Percentiles rank a stretch among this genome's conserved stretches.
Conservation (phyloP, 1,284 basidiomycete genomes). For the Ceratorhiza oryzae-sativae region DNA sequence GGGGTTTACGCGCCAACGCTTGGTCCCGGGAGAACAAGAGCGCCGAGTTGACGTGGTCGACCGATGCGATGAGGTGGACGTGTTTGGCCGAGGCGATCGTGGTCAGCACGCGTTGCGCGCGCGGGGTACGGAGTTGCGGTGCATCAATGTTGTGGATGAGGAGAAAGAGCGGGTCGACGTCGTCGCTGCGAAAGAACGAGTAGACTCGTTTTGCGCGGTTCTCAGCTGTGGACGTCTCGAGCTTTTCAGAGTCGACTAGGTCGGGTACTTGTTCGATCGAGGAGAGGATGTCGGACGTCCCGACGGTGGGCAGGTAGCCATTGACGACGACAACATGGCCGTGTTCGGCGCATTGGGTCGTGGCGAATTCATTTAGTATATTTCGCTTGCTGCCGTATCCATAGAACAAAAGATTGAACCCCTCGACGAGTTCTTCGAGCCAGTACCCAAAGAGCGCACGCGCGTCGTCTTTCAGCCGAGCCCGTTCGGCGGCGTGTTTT, state of each 20-base stretch:
- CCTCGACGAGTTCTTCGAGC: constrained; percentile 73
- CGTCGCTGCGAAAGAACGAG: constrained; percentile 59
- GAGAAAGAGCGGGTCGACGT: constrained; percentile 63
- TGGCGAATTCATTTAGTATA: constrained; percentile 76
- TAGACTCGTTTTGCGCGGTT: constrained; percentile 69
- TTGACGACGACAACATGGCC: constrained; percentile 83
- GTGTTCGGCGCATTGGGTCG: constrained; percentile 57
- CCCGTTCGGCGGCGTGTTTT: constrained; percentile 48
- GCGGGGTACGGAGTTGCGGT: constrained; percentile 66
- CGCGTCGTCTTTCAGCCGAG: constrained; percentile 47
- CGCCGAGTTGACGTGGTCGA: constrained; percentile 84
- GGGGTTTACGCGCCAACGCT: constrained; percentile 60
- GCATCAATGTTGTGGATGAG: constrained; percentile 90
- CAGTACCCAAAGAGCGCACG: constrained; percentile 65
- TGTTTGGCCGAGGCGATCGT: constrained; percentile 72
- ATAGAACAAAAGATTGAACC: constrained; percentile 86
- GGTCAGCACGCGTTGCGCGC: constrained; percentile 68
- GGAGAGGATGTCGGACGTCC: constrained; percentile 71
- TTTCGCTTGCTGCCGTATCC: constrained; percentile 86
- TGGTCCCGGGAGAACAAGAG: constrained; percentile 77
- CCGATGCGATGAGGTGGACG: constrained; percentile 81
- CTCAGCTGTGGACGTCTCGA: constrained; percentile 53
- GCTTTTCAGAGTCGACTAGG: constrained; percentile 53
- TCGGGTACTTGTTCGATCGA: constrained; percentile 69
- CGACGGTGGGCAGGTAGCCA: constrained; percentile 75